These are phyloP conservation scores for Whalleya microplaca DNA, from an alignment of 2,329 filamentous ascomycete genomes.

Conservation along the genomic window DNA sequence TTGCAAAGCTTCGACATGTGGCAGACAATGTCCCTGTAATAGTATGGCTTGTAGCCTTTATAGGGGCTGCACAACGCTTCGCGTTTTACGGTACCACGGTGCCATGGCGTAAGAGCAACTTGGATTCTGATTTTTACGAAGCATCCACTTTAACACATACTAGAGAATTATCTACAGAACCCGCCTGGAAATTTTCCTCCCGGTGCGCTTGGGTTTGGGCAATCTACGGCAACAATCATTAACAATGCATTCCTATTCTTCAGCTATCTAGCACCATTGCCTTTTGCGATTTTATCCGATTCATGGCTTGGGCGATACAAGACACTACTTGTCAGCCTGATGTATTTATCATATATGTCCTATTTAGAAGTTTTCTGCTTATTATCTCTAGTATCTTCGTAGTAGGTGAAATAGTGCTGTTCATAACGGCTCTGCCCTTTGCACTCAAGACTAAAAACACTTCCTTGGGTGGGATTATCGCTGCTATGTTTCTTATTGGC, in stretches of 20 bases:
- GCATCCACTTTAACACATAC: not conserved
- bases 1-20: not conserved
- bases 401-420: not conserved
- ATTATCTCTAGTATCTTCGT: not conserved
- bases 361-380: not conserved
- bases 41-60: conserved; percentile 12
- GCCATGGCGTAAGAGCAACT: conserved; percentile 7
- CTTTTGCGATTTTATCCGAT: conserved; percentile 63
- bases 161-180: conserved; percentile 15
- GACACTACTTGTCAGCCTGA: conserved; percentile 53
- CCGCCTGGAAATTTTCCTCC: conserved; percentile 34
- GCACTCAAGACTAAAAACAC: not conserved
- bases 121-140: not conserved
- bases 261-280: conserved; percentile 57
- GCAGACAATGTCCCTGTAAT: conserved; percentile 2
- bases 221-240: conserved; percentile 51
- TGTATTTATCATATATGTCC: conserved; percentile 12
- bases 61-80: conserved; percentile 10
- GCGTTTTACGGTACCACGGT: conserved; percentile 5
- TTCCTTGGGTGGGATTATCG: not conserved
- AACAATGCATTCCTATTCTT: conserved; percentile 52
- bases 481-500: conserved; percentile 2
- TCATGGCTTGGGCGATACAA: conserved; percentile 65
- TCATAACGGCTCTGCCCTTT: conserved; percentile 1
- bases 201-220: conserved; percentile 53